Evolutionary conservation across 768 basidiomycete genomes (phyloP).

Genomic region (Hypsizygus marmoreus): DNA sequence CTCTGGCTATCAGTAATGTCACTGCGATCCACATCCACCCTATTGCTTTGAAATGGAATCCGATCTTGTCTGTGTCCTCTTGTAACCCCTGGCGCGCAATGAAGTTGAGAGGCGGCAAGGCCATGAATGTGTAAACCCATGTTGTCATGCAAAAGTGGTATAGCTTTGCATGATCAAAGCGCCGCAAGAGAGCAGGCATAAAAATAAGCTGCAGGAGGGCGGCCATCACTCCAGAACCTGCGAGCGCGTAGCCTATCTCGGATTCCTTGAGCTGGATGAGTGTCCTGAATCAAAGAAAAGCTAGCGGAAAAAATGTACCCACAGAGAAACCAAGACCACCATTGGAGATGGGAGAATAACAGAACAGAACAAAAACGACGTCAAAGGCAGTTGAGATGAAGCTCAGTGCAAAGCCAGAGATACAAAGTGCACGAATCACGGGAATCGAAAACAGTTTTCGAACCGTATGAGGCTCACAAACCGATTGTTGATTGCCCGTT

Average conservation of each 20-base stretch:
- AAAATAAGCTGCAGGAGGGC: conserved; percentile 50
- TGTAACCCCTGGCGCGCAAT: conserved; percentile 34
- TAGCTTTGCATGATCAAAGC: conserved; percentile 48
- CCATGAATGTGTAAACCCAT: conserved; percentile 52
- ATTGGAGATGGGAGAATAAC: conserved; percentile 52
- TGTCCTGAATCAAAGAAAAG: conserved; percentile 2
- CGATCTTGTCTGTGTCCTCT: conserved; percentile 7
- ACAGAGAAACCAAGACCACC: conserved; percentile 47
- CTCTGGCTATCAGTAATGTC: conserved; percentile 40
- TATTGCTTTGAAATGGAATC: conserved; percentile 20
- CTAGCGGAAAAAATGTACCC: conserved; percentile 7
- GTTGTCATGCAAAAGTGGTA: conserved; percentile 56
- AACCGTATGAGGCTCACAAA: conserved; percentile 21
- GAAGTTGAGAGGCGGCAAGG: conserved; percentile 51
- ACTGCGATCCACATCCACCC: conserved; percentile 53
- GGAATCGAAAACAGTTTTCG: conserved; percentile 49
- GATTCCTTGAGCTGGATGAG: conserved; percentile 30
- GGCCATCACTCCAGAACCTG: conserved; percentile 47
- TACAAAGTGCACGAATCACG: conserved; percentile 48
- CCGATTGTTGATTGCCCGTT: conserved; percentile 31
- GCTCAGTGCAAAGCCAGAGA: conserved; percentile 50
- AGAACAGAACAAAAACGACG: conserved; percentile 64
- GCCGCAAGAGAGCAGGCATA: conserved; percentile 54
- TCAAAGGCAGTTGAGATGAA: conserved; percentile 59
- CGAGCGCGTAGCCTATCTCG: conserved; percentile 59